A percentile compares a stretch with the other conserved stretches of the same genome.
phyloP scores from a whole-genome alignment of 2,329 filamentous ascomycete genomes.

The Pezicula rhizophila region DNA sequence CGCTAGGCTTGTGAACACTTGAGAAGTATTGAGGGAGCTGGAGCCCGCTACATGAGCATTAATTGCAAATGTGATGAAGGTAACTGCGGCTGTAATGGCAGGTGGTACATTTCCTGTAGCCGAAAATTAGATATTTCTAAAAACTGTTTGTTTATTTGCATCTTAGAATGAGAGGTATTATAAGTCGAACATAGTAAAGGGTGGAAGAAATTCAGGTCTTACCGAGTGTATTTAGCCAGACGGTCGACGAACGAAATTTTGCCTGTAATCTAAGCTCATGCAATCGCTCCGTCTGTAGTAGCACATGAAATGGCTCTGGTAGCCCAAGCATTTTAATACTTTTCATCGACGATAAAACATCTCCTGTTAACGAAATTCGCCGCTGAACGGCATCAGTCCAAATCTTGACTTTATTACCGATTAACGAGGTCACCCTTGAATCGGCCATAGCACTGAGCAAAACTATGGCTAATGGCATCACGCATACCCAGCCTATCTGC shows the following conservation, averaged over 20 bases:
- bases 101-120: not conserved
- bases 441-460: not conserved
- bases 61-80: no score
- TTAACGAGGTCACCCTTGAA: not conserved
- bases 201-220: not conserved
- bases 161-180: no score
- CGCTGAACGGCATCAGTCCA: constrained; percentile 34
- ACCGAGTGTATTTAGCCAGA: not conserved
- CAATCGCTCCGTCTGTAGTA: not conserved
- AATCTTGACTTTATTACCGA: constrained; percentile 10
- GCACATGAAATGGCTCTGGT: constrained; percentile 3
- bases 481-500: not conserved
- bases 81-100: not conserved
- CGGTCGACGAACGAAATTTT: not conserved
- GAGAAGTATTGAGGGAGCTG: not conserved
- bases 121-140: not conserved
- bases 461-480: not conserved
- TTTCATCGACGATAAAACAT: constrained; percentile 33
- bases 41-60: not conserved
- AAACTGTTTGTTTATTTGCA: no score
- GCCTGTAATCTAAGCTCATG: not conserved
- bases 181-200: no score
- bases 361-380: constrained; percentile 31
- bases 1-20: constrained; percentile 2
- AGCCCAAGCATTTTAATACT: constrained; percentile 37